phyloP scores from a whole-genome alignment of 306 rosid species.

The Canavalia ensiformis region DNA sequence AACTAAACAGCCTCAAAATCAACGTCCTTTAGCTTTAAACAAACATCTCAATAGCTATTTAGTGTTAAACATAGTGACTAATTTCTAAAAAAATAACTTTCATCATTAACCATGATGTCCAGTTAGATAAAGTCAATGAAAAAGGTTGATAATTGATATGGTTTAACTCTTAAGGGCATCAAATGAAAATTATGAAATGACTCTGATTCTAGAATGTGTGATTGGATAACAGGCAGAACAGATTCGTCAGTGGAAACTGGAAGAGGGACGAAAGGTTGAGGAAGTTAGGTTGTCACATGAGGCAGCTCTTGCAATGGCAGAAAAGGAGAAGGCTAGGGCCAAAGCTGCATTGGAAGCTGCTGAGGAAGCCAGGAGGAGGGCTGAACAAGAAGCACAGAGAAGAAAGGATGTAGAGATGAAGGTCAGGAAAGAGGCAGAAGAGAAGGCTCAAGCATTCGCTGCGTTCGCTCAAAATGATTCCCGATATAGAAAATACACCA shows the following conservation, averaged over 20 bases:
- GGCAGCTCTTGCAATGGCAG: conserved; percentile 90
- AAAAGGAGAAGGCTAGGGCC: conserved; percentile 89
- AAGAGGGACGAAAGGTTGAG: conserved; percentile 71
- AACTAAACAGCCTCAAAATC: no score
- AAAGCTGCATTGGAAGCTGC: conserved; percentile 87
- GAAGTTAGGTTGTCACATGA: conserved; percentile 77
- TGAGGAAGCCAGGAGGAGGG: conserved; percentile 78
- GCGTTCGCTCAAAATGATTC: conserved; percentile 62
- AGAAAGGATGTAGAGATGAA: conserved; percentile 78
- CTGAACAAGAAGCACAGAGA: conserved; percentile 81
- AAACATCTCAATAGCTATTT: no score
- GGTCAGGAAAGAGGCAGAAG: conserved; percentile 78
- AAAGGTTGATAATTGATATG: conserved; percentile 2
- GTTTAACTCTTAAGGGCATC: conserved; percentile 2
- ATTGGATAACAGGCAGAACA: conserved; percentile 72
- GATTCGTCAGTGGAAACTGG: conserved; percentile 80
- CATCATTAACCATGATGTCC: not conserved
- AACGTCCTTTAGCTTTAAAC: no score
- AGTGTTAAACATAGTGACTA: not conserved
- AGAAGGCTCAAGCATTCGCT: conserved; percentile 70
- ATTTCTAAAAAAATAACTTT: not conserved
- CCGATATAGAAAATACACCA: conserved; percentile 82
- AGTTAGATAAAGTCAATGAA: not conserved
- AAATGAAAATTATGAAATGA: conserved; percentile 28
- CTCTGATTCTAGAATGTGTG: conserved; percentile 17